phyloP scores from a whole-genome alignment of 2,329 filamentous ascomycete genomes.

The Diaporthe sp. region DNA sequence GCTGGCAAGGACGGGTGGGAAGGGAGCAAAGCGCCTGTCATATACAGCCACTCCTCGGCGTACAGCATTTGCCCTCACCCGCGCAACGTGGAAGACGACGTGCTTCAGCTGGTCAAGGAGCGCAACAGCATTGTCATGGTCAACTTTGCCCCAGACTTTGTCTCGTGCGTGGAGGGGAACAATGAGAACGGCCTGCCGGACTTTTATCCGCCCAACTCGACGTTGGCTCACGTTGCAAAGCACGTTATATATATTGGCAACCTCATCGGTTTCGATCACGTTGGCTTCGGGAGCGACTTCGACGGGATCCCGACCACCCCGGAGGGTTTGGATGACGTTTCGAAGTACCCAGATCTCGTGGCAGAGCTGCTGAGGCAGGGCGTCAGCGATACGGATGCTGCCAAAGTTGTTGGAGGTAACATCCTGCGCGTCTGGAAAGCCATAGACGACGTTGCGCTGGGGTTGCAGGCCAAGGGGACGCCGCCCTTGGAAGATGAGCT shows the following conservation, averaged over 20 bases:
- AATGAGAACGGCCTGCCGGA: conserved; percentile 76
- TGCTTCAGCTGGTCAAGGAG: conserved; percentile 81
- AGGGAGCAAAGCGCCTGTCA: conserved; percentile 84
- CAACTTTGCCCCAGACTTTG: conserved; percentile 87
- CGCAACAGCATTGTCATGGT: conserved; percentile 88
- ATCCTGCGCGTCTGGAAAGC: conserved; percentile 86
- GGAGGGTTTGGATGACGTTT: conserved; percentile 85
- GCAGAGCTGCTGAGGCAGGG: conserved; percentile 81
- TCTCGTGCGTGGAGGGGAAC: conserved; percentile 77
- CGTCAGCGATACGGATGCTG: conserved; percentile 80
- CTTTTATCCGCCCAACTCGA: conserved; percentile 77
- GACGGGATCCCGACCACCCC: conserved; percentile 81
- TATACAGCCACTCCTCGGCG: conserved; percentile 90
- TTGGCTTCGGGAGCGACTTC: conserved; percentile 91
- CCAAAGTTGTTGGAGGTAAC: conserved; percentile 84
- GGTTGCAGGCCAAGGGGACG: conserved; percentile 72
- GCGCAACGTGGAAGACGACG: conserved; percentile 89
- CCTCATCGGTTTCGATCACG: conserved; percentile 87
- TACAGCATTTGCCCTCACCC: conserved; percentile 88
- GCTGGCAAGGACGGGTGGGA: conserved; percentile 71
- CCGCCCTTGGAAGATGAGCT: conserved; percentile 69
- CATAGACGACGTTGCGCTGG: conserved; percentile 78
- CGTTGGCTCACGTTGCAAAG: conserved; percentile 81
- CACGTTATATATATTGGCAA: conserved; percentile 89
- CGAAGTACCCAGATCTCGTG: conserved; percentile 84